Percentiles rank a stretch among this genome's conserved stretches.
Conservation (phyloP, 2,329 filamentous ascomycete genomes). For the Chaetomium sp. region DNA sequence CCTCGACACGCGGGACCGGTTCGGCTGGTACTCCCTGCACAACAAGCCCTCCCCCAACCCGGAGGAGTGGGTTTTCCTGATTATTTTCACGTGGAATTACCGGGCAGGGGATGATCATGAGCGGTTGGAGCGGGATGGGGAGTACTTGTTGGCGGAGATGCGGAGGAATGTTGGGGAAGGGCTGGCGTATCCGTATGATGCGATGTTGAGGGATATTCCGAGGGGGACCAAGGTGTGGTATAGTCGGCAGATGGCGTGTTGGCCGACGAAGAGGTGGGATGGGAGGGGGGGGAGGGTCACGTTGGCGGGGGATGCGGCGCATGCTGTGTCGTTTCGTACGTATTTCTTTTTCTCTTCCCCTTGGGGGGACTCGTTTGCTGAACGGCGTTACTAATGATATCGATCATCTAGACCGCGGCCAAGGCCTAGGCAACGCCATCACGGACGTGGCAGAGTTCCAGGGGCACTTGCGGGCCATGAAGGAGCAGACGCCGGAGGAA, state of each 20-base stretch:
- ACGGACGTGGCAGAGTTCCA: slow-evolving; percentile 16
- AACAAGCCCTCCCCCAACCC: neutral
- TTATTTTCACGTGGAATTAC: slow-evolving; percentile 14
- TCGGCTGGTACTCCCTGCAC: slow-evolving; percentile 15
- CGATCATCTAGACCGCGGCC: no score
- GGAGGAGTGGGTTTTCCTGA: slow-evolving; percentile 9
- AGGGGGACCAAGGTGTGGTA: slow-evolving; percentile 13
- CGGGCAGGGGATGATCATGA: neutral
- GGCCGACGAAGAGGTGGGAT: slow-evolving; percentile 19
- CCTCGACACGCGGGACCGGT: slow-evolving; percentile 11
- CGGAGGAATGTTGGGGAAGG: neutral
- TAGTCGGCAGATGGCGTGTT: slow-evolving; percentile 9
- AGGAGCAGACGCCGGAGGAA: slow-evolving; percentile 14
- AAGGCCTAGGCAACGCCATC: slow-evolving; percentile 18
- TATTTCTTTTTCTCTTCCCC: no score
- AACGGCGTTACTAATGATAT: no score
- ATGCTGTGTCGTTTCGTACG: slow-evolving; percentile 18
- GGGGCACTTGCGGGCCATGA: slow-evolving; percentile 19
- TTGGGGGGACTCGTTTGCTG: no score
- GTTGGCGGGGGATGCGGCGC: slow-evolving; percentile 19
- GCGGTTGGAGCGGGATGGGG: neutral
- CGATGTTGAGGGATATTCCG: slow-evolving; percentile 7
- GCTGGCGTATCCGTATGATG: slow-evolving; percentile 11
- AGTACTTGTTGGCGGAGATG: slow-evolving; percentile 6
- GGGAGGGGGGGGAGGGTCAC: slow-evolving; percentile 11